A percentile compares a stretch with the other conserved stretches of the same genome.
phyloP scores from a whole-genome alignment of 192 early-diverging fungal genomes.

The Phlyctochytrium planicorne region DNA sequence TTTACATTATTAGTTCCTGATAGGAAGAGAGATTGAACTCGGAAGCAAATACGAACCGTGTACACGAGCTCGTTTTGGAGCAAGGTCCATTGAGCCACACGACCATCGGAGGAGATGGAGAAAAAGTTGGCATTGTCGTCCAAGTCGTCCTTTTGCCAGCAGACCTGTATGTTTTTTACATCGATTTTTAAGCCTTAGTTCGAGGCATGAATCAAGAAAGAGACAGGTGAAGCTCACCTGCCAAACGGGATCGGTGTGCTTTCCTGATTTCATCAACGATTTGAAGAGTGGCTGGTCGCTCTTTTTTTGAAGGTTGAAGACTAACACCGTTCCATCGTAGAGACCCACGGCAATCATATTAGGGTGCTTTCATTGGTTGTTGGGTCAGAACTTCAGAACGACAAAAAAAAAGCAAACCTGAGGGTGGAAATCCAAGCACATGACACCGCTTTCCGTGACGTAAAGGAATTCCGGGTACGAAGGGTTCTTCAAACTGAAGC shows the following conservation, averaged over 20 bases:
- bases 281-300: conserved; percentile 49
- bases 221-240: conserved; percentile 43
- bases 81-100: conserved; percentile 60
- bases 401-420: conserved; percentile 31
- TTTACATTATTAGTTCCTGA: too few relatives aligned
- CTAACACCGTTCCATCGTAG: conserved; percentile 58
- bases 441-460: conserved; percentile 55
- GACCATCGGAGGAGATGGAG: conserved; percentile 59
- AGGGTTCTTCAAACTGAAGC: conserved; percentile 63
- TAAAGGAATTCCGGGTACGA: conserved; percentile 61
- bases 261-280: conserved; percentile 40
- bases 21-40: conserved; percentile 25
- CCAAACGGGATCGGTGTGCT: conserved; percentile 68
- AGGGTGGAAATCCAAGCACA: conserved; percentile 60
- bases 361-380: conserved; percentile 59
- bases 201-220: too few relatives aligned
- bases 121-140: conserved; percentile 65
- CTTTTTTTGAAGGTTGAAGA: conserved; percentile 61
- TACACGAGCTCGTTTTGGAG: conserved; percentile 59
- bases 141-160: conserved; percentile 67
- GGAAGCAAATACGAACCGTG: conserved; percentile 35
- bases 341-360: conserved; percentile 62
- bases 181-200: conserved; percentile 6
- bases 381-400: not conserved
- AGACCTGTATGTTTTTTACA: conserved; percentile 30